Conservation (phyloP, 345 rosid genomes). For the Hibiscus trionum region DNA sequence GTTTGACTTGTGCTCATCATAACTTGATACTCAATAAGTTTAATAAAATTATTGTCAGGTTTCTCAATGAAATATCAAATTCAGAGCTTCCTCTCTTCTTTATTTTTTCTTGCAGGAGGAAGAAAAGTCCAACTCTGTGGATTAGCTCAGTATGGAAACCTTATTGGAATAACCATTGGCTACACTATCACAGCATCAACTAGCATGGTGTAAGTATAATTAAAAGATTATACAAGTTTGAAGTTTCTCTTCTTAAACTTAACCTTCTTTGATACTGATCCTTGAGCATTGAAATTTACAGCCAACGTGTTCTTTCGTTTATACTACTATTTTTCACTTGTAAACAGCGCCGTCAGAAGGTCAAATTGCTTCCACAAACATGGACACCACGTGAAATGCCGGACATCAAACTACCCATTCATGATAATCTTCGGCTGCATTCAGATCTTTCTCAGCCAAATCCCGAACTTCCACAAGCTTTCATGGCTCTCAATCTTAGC, state of each 20-base stretch:
- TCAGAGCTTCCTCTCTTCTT: not conserved
- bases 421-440: conserved; percentile 60
- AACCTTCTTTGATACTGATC: not conserved
- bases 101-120: conserved; percentile 29
- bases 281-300: no score
- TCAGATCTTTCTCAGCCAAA: conserved; percentile 71
- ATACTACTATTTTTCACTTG: not conserved
- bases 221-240: not conserved
- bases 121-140: conserved; percentile 58
- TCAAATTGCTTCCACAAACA: conserved; percentile 68
- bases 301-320: not conserved
- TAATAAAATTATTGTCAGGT: no score
- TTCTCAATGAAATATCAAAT: not conserved
- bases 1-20: no score
- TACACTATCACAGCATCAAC: conserved; percentile 88
- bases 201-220: conserved; percentile 76
- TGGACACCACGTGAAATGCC: conserved; percentile 52
- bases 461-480: conserved; percentile 76
- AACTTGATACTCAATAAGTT: no score
- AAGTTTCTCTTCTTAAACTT: not conserved
- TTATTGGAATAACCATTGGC: conserved; percentile 59
- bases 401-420: conserved; percentile 46
- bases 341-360: conserved; percentile 59
- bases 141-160: conserved; percentile 64
- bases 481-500: conserved; percentile 85